Conservation (phyloP, 129 eudicot genomes). For the Flaveria sonorensis region DNA sequence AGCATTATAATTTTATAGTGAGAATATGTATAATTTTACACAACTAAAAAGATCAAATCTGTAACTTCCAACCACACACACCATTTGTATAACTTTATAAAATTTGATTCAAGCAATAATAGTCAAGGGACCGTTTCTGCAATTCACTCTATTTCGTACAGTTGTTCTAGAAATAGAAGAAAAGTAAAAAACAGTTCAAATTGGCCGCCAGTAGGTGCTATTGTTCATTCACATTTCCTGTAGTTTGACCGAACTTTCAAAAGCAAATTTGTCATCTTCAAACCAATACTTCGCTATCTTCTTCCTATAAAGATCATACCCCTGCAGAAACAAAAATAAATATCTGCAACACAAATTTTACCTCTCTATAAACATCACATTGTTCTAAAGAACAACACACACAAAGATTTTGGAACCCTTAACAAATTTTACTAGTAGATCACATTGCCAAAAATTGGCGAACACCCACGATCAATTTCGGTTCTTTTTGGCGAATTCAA, state of each 20-base stretch:
- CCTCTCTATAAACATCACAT: neutral
- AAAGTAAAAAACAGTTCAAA: neutral
- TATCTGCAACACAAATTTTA: slow-evolving; percentile 11
- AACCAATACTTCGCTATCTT: slow-evolving; percentile 12
- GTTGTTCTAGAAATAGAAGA: neutral
- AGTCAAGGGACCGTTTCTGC: slow-evolving; percentile 21
- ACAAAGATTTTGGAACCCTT: neutral
- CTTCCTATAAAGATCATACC: slow-evolving; percentile 25
- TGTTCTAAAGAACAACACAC: slow-evolving; percentile 3
- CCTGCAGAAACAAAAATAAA: neutral
- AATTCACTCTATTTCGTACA: neutral
- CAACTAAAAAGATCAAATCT: no score
- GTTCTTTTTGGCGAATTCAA: neutral
- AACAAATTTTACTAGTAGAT: no score
- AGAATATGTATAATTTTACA: no score
- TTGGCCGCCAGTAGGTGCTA: neutral
- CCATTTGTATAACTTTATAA: no score
- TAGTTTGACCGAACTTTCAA: slow-evolving; percentile 1
- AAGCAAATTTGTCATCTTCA: neutral
- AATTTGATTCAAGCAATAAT: neutral
- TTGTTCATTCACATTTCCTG: slow-evolving; percentile 1
- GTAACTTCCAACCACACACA: no score
- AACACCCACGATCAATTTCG: neutral
- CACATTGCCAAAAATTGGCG: neutral
- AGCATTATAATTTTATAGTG: no score